Evolutionary conservation across 306 rosid genomes (phyloP).

Genomic region (Canavalia gladiata): DNA sequence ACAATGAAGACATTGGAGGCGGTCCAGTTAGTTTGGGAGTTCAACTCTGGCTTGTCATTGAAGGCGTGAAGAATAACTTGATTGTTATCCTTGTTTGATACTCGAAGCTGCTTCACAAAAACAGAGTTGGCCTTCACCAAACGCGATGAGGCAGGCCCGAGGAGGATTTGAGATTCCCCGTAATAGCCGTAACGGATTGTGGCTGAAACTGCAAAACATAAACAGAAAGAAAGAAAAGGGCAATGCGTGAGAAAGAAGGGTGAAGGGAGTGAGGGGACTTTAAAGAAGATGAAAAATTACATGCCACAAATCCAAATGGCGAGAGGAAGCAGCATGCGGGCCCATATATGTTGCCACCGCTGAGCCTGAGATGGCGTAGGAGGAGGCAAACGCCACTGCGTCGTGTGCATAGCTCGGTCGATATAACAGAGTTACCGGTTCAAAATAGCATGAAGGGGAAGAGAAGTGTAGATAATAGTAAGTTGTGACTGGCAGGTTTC

Average conservation of each 20-base stretch:
- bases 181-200: conserved; percentile 66
- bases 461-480: not conserved
- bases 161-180: conserved; percentile 64
- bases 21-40: conserved; percentile 61
- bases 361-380: conserved; percentile 20
- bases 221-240: not conserved
- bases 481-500: conserved; percentile 54
- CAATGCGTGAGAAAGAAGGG: conserved; percentile 49
- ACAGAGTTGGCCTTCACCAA: conserved; percentile 62
- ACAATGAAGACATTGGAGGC: conserved; percentile 54
- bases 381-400: not conserved
- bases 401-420: not conserved
- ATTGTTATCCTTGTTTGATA: conserved; percentile 45
- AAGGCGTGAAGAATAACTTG: conserved; percentile 58
- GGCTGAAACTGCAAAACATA: conserved; percentile 63
- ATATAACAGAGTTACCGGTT: not conserved
- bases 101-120: conserved; percentile 65
- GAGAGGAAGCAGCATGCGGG: conserved; percentile 56
- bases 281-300: conserved; percentile 61
- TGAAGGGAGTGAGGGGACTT: not conserved
- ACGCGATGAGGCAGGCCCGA: conserved; percentile 82
- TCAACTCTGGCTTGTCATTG: conserved; percentile 65
- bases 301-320: conserved; percentile 85
- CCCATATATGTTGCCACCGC: conserved; percentile 53
- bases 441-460: not conserved